These are phyloP conservation scores for Fusarium nisikadoi DNA, from an alignment of 2,329 filamentous ascomycete species.

Conservation along the genomic window DNA sequence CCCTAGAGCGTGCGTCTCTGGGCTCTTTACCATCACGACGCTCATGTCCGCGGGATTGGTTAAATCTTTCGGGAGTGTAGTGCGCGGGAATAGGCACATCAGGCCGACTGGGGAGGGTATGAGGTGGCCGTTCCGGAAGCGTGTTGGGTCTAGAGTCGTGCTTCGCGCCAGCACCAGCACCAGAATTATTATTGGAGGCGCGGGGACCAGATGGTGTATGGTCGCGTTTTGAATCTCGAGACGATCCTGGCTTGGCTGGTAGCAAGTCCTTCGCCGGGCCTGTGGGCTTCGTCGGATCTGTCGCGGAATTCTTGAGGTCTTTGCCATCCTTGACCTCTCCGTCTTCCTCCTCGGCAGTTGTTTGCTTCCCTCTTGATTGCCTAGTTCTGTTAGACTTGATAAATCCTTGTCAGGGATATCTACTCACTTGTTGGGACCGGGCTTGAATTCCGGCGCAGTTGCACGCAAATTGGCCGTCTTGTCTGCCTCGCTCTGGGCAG, in stretches of 20 bases:
- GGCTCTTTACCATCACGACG: conserved; percentile 52
- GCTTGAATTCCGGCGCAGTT: conserved; percentile 73
- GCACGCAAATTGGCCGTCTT: conserved; percentile 62
- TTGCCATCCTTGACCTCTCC: conserved; percentile 76
- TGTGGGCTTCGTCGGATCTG: conserved; percentile 25
- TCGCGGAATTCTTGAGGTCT: conserved; percentile 36
- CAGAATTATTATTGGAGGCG: conserved; percentile 43
- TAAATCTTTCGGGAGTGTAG: conserved; percentile 58
- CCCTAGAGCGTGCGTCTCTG: conserved; percentile 49
- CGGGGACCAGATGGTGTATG: conserved; percentile 35
- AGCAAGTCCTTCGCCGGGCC: conserved; percentile 47
- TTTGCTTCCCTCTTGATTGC: conserved; percentile 31
- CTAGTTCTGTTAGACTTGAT: conserved; percentile 26
- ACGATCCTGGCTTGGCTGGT: conserved; percentile 47
- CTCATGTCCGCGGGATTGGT: conserved; percentile 54
- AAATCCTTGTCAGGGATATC: not conserved
- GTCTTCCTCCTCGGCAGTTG: conserved; percentile 69
- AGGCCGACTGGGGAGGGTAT: conserved; percentile 65
- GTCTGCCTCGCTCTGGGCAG: conserved; percentile 45
- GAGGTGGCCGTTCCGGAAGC: conserved; percentile 52
- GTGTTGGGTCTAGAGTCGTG: conserved; percentile 49
- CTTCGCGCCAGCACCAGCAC: conserved; percentile 29
- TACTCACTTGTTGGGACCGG: conserved; percentile 55
- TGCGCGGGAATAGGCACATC: conserved; percentile 65
- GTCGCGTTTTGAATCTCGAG: conserved; percentile 46